Conservation (phyloP, 2,329 filamentous ascomycete genomes). For the Xylariaceae sp. region DNA sequence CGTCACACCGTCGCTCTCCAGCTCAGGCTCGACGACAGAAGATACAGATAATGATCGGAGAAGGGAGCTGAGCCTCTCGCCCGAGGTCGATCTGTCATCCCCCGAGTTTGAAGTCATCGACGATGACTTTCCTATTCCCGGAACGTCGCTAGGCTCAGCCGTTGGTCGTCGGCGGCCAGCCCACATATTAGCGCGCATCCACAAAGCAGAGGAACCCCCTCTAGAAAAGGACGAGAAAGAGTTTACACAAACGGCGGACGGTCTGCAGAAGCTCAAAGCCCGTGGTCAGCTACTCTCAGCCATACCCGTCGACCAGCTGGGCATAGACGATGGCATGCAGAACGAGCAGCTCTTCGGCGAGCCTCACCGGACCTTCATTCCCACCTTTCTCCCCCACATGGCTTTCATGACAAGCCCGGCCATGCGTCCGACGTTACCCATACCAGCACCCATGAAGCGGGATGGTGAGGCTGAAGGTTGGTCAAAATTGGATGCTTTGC, state of each 20-base stretch:
- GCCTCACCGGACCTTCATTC: constrained; percentile 29
- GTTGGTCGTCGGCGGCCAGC: constrained; percentile 33
- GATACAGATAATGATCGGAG: constrained; percentile 63
- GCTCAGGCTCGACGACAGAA: constrained; percentile 60
- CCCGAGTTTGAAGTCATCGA: constrained; percentile 75
- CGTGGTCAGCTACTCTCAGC: constrained; percentile 39
- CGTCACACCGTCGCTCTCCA: constrained; percentile 80
- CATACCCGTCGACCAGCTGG: constrained; percentile 33
- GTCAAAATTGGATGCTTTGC: constrained; percentile 39
- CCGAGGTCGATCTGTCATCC: constrained; percentile 85
- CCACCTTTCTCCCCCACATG: constrained; percentile 33
- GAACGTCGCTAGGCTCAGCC: constrained; percentile 56
- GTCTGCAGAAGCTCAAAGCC: constrained; percentile 63
- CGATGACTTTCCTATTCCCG: constrained; percentile 53
- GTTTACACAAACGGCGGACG: constrained; percentile 91
- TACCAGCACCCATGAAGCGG: constrained; percentile 36
- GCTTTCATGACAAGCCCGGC: constrained; percentile 50
- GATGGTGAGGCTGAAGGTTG: constrained; percentile 39
- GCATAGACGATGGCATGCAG: constrained; percentile 39
- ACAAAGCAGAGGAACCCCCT: constrained; percentile 76
- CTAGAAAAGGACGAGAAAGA: constrained; percentile 93
- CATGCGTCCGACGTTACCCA: constrained; percentile 44
- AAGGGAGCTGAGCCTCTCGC: constrained; percentile 76
- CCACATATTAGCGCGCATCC: constrained; percentile 48
- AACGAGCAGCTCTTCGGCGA: constrained; percentile 53